Base-by-base conservation (phyloP, 1,139 yeast genomes). In the Wickerhamomyces sp. region DNA sequence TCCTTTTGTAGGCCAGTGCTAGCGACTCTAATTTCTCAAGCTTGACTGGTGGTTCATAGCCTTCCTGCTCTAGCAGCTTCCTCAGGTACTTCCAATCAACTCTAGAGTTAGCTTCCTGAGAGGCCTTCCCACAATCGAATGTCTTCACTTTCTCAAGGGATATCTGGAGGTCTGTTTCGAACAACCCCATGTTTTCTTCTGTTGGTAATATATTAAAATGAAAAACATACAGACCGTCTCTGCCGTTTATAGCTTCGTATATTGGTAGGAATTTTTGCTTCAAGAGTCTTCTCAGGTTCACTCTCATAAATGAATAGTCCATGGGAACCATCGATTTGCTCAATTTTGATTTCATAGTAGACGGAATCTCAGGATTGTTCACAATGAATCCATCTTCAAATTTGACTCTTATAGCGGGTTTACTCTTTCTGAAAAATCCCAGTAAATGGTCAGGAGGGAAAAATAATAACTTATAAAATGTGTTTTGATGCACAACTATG, bases 171-270 rank as follows among this genome's bases (percentile, higher is more conserved):
- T 63, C 58, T 1, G 49, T 36, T n/a, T 63, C 53, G 18, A 77
- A 63, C 27, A 56, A 53, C 2, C 54, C 46, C 40, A 61, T 46
- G 18, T 75, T 77, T 1, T 53, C 50, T 1, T 57, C 56, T 0
- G 64, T 63, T 3, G 86, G 84, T 5, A 71, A 68, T 13, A 65
- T 53, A 9, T 51, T 47, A 18, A 72, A 58, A 10, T 61, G 55
- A 46, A 76, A 69, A 36, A 68, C 61, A 53, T 75, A 84, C 7
- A 77, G 55, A 0, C 84, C 84, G 54, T 76, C 79, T 31, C 60
- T 65, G 0, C 65, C 67, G 2, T 47, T 51, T 23, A 53, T 29
- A 4, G 40, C 7, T 40, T 34, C 11, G 50, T 49, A 59, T 68
- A 68, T 11, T 60, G 53, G 23, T 60, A 49, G 46, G 62, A 56